Conservation (phyloP, 2,329 filamentous ascomycete genomes). For the Pseudogymnoascus sp. region DNA sequence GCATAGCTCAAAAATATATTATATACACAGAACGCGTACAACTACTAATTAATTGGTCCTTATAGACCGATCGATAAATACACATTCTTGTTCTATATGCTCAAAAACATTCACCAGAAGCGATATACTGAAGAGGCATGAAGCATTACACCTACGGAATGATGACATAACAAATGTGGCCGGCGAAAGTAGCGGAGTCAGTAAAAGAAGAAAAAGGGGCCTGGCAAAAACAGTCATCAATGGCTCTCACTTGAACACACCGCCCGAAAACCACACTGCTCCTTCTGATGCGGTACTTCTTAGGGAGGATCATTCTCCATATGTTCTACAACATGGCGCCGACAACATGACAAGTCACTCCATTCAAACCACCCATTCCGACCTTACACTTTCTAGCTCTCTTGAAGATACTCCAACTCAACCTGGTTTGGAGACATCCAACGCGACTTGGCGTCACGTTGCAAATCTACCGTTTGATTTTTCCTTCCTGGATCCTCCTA, state of each 20-base stretch:
- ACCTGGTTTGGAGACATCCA: not conserved
- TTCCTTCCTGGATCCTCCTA: slow-evolving; percentile 19
- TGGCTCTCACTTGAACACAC: not conserved
- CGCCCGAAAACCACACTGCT: not conserved
- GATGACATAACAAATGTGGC: not conserved
- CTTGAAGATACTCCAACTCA: not conserved
- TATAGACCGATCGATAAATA: not conserved
- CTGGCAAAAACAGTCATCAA: not conserved
- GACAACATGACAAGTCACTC: not conserved
- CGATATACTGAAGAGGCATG: slow-evolving; percentile 22
- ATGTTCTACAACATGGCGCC: not conserved
- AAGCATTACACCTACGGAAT: slow-evolving; percentile 17
- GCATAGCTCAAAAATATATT: not conserved
- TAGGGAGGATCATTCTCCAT: not conserved
- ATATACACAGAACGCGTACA: not conserved
- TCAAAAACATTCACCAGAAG: slow-evolving; percentile 23
- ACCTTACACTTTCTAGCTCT: not conserved
- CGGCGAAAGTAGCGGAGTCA: not conserved
- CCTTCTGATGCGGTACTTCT: not conserved
- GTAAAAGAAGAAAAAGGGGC: not conserved
- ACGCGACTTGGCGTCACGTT: not conserved
- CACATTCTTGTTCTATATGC: slow-evolving; percentile 21
- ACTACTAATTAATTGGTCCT: not conserved
- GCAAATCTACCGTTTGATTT: slow-evolving; percentile 15
- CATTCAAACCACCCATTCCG: not conserved